These are phyloP conservation scores for Cicer arietinum DNA, from an alignment of 306 rosid species.

Conservation along the genomic window DNA sequence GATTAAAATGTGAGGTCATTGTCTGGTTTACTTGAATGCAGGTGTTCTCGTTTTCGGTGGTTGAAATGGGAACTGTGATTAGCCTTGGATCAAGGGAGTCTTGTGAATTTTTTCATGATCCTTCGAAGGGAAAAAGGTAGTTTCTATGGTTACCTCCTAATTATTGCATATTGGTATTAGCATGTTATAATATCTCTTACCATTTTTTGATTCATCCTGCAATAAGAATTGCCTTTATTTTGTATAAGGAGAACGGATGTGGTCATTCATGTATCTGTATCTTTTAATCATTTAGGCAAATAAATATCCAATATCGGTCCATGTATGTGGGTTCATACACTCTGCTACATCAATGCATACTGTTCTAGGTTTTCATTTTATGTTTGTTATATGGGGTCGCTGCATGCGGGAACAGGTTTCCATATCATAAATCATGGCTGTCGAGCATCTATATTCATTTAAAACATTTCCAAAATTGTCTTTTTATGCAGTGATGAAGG, in stretches of 20 bases:
- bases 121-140: constrained; percentile 76
- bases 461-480: constrained; percentile 21
- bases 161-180: constrained; percentile 9
- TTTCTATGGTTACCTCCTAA: constrained; percentile 27
- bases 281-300: background rate
- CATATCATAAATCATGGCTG: background rate
- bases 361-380: background rate
- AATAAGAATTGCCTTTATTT: background rate
- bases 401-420: background rate
- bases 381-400: background rate
- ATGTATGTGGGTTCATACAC: constrained; percentile 1
- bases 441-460: constrained; percentile 2
- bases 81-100: constrained; percentile 74
- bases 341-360: constrained; percentile 9
- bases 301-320: background rate
- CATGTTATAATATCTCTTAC: background rate
- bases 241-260: background rate
- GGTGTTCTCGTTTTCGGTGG: constrained; percentile 65
- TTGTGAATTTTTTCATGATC: constrained; percentile 79
- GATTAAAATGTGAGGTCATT: constrained; percentile 28
- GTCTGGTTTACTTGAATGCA: constrained; percentile 49
- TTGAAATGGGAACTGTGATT: constrained; percentile 81
- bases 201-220: constrained; percentile 24
- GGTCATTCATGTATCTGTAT: background rate
- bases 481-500: constrained; percentile 88